Evolutionary conservation across 768 basidiomycete genomes (phyloP), one percentile per base, ranked within the genome.

Genomic region (Omphalotus guepiniiformis): DNA sequence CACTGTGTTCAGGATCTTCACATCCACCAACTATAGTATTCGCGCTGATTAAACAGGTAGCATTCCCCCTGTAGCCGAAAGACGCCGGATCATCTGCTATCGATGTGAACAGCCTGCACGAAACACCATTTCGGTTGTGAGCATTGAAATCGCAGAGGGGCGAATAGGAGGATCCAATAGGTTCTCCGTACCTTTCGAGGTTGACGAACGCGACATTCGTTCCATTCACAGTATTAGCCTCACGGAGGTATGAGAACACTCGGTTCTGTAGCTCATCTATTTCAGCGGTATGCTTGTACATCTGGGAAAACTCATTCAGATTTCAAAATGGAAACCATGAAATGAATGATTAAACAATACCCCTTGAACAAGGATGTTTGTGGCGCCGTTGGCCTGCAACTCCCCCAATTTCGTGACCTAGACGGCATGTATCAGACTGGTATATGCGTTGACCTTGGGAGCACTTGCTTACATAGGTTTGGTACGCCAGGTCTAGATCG

Each of bases 191-290:
- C 58, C 53, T 47, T 45, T 61, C 45, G 9, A 64, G 57, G 40
- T 66, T 59, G 11, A 65, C 62, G 37, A 61, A 61, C 1, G 65
- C 63, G 29, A 65, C 53, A 34, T 61, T 58, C 4, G 64, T 65
- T 23, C 60, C 60, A 48, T 66, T 66, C 8, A 52, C 46, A 6
- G 43, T 29, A 45, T 60, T 55, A 6, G 63, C 54, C 22, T 58
- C 51, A 3, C 49, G 51, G 19, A 66, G 49, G 45, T 64, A 62
- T 3, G 45, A 37, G 41, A 65, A 65, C 4, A 66, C 39, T 30
- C 53, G 47, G 25, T 57, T 55, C 45, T 66, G 65, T 12, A 66
- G 55, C 12, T 51, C 40, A 32, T 63, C 51, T 3, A 55, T 64
- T 22, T 63, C 58, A 6, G 58, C 39, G 43, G 64, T 60, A 18